A percentile compares a stretch with the other conserved stretches of the same genome.
Conservation (phyloP, 371 early-diverging fungal species). For the Scutellospora calospora region DNA sequence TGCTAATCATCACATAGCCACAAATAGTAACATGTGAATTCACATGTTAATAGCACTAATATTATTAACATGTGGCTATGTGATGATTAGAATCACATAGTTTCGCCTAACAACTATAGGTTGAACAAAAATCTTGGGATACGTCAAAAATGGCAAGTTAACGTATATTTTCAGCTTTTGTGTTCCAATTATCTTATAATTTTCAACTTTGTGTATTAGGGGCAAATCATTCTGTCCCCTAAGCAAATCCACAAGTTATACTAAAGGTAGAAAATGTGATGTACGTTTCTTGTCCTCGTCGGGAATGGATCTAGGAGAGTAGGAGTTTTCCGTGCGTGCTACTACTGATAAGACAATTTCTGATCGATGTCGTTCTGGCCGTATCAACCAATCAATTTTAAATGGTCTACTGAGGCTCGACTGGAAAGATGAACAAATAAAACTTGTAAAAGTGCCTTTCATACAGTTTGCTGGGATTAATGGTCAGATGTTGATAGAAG, state of each 20-base stretch:
- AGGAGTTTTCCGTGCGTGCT: slow-evolving; percentile 36
- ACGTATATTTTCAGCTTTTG: slow-evolving; percentile 4
- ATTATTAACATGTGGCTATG: no score
- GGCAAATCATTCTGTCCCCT: slow-evolving; percentile 38
- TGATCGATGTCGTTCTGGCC: slow-evolving; percentile 5
- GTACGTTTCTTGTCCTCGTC: slow-evolving; percentile 21
- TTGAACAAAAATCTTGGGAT: slow-evolving; percentile 23
- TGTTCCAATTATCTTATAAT: neutral
- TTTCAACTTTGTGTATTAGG: neutral
- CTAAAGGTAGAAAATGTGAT: slow-evolving; percentile 37
- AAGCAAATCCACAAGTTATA: slow-evolving; percentile 12
- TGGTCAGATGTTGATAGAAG: slow-evolving; percentile 39
- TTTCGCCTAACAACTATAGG: no score
- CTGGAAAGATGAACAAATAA: neutral
- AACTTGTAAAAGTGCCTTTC: neutral
- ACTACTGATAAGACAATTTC: slow-evolving; percentile 5
- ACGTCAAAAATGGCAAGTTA: slow-evolving; percentile 36
- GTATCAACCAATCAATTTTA: slow-evolving; percentile 23
- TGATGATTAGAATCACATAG: no score
- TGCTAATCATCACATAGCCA: no score
- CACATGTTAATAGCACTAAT: no score
- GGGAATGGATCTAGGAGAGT: slow-evolving; percentile 42
- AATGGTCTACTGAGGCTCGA: slow-evolving; percentile 21
- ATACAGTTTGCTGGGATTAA: slow-evolving; percentile 16
- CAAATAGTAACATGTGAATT: no score